Evolutionary conservation across 1,139 yeast species (phyloP).

Genomic region (Pichiaceae sp.): DNA sequence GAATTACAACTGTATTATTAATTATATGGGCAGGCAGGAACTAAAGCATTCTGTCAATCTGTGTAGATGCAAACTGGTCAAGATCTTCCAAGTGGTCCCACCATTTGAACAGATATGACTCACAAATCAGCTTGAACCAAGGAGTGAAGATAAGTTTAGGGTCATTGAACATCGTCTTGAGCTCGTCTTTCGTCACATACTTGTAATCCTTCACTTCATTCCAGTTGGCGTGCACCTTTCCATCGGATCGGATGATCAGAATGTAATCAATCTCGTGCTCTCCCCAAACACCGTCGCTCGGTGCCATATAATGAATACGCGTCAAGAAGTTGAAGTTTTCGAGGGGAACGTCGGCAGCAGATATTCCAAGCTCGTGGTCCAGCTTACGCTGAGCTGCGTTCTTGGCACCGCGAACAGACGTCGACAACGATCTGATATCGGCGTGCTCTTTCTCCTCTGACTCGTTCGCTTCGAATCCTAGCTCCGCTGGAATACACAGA

Average conservation of each 20-base stretch:
- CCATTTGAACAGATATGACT: conserved; percentile 86
- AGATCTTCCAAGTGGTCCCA: conserved; percentile 69
- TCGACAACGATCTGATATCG: conserved; percentile 29
- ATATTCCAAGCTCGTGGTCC: conserved; percentile 86
- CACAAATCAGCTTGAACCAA: conserved; percentile 95
- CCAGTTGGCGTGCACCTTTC: conserved; percentile 43
- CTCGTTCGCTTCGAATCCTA: conserved; percentile 36
- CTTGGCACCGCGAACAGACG: conserved; percentile 71
- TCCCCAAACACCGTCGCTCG: conserved; percentile 85
- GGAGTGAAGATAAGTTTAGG: conserved; percentile 69
- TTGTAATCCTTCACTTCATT: conserved; percentile 81
- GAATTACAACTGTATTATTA: too few species aligned
- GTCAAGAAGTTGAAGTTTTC: conserved; percentile 75
- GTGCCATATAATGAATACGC: conserved; percentile 90
- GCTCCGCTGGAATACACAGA: conserved; percentile 69
- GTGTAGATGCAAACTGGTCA: conserved; percentile 35
- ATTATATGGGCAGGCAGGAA: too few species aligned
- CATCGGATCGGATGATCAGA: conserved; percentile 61
- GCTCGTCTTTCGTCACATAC: conserved; percentile 62
- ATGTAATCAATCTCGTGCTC: conserved; percentile 97
- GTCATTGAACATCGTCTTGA: conserved; percentile 72
- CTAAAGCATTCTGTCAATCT: conserved; percentile 39
- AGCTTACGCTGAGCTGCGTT: conserved; percentile 88
- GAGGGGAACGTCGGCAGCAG: conserved; percentile 46
- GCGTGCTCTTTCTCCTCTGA: conserved; percentile 14